phyloP scores from a whole-genome alignment of 805 yeast genomes.

The Barnettozyma vustinii region DNA sequence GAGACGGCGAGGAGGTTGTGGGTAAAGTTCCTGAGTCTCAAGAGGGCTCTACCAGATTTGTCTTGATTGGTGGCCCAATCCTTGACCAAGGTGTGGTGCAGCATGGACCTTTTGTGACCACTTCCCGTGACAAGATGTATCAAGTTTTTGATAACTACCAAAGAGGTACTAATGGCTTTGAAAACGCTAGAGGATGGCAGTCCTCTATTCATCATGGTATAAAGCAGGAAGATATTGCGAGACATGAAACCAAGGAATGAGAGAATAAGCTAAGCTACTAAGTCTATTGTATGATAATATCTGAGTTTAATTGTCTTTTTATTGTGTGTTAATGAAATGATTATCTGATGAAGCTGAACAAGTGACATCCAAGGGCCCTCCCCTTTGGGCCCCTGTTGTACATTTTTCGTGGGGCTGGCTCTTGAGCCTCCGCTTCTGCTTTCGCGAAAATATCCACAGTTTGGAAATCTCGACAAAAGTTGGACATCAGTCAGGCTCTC shows the following conservation, averaged over 20 bases:
- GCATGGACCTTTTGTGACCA: slow-evolving; percentile 89
- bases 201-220: slow-evolving; percentile 28
- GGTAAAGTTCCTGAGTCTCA: slow-evolving; percentile 47
- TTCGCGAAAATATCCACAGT: neutral
- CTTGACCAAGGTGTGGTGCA: slow-evolving; percentile 75
- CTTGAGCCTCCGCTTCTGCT: no score
- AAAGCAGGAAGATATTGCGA: no score
- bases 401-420: no score
- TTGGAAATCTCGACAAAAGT: neutral
- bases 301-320: no score
- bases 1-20: slow-evolving; percentile 57
- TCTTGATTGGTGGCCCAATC: slow-evolving; percentile 70
- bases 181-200: slow-evolving; percentile 56
- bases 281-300: no score
- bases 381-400: no score
- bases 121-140: slow-evolving; percentile 57
- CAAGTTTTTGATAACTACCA: slow-evolving; percentile 73
- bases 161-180: slow-evolving; percentile 62
- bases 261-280: no score
- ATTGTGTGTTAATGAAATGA: no score
- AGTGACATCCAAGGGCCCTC: no score
- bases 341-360: no score
- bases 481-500: neutral
- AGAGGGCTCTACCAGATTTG: slow-evolving; percentile 48
- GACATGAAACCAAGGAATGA: no score